Evolutionary conservation across 257 asterid genomes (phyloP), one percentile per base, ranked within the genome.

Genomic region (Paraleonurus japonicus): DNA sequence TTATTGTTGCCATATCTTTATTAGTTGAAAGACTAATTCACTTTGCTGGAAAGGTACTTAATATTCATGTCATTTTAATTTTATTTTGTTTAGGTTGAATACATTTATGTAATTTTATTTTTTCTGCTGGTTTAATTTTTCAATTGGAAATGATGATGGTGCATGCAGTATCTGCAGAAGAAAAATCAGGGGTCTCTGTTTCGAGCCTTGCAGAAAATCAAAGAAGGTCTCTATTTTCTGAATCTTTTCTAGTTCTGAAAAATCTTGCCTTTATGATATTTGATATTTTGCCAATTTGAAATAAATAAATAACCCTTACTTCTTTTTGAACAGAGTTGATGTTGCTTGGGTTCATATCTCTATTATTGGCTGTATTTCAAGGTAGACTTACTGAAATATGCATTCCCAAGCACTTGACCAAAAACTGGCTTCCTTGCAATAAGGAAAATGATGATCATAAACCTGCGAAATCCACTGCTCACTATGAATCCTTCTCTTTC

Each of bases 311-410:
- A 27, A 26, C 27, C 16, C 15, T 41, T 22, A 61, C 30, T 57
- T 3, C 20, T 24, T 32, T 22, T 24, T 57, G 10, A 5, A 22
- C 92, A 89, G 96, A 87, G 81, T 76, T 89, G 85, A 89, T 89
- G 96, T 71, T 89, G 73, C 61, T 89, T 81, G 96, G 96, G 53
- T 89, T 89, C 67, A 87, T 89, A 75, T 89, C 96, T 39, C 78
- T 89, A 61, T 73, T 89, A 75, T 76, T 89, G 74, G 74, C 81
- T 7, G 88, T 83, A 20, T 79, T 67, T 4, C 94, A 89, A 78
- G 35, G 10, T 23, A 76, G 81, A 37, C 77, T 89, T 35, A 64
- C 48, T 8, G 75, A 77, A 54, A 72, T 87, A 45, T 89, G 94
- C 75, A 81, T 89, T 23, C 86, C 82, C 13, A 78, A 83, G 48